Percentiles rank a stretch among this genome's conserved stretches.
Conservation (phyloP, 495 filamentous ascomycete species). For the Penicillium soppii region DNA sequence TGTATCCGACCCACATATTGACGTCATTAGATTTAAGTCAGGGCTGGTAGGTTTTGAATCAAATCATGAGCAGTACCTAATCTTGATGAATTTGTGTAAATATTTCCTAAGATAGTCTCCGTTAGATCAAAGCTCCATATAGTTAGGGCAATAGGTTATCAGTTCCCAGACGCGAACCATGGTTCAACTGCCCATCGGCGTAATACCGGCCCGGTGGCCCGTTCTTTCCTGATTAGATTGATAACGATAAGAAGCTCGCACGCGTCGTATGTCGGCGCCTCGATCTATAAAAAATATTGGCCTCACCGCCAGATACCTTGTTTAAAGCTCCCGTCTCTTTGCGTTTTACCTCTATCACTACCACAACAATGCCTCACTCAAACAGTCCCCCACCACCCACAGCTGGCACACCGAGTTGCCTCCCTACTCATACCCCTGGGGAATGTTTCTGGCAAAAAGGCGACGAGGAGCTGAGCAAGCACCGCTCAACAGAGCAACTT, state of each 20-base stretch:
- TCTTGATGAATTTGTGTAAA: too few relatives aligned
- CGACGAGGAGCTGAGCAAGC: slow-evolving; percentile 52
- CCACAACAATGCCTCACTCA: not conserved
- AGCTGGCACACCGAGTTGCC: not conserved
- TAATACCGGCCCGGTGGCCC: not conserved
- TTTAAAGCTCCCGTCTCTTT: not conserved
- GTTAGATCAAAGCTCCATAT: too few relatives aligned
- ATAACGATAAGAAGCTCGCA: not conserved
- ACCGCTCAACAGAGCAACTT: slow-evolving; percentile 46
- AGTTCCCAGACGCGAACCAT: not conserved
- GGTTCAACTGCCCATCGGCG: not conserved
- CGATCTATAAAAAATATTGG: not conserved
- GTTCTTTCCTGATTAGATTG: not conserved
- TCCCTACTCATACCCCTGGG: slow-evolving; percentile 56
- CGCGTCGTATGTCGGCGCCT: not conserved
- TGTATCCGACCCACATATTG: not conserved
- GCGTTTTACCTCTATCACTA: not conserved
- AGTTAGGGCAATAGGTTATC: too few relatives aligned
- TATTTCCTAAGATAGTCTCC: too few relatives aligned
- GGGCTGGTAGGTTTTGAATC: not conserved
- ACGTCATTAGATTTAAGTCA: not conserved
- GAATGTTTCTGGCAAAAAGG: slow-evolving; percentile 63
- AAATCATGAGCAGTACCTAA: not conserved
- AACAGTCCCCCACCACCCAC: not conserved
- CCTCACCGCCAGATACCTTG: not conserved